These are phyloP conservation scores for Phytopythium chamaehyphon DNA, from an alignment of 352 stramenopile species.

Conservation along the genomic window DNA sequence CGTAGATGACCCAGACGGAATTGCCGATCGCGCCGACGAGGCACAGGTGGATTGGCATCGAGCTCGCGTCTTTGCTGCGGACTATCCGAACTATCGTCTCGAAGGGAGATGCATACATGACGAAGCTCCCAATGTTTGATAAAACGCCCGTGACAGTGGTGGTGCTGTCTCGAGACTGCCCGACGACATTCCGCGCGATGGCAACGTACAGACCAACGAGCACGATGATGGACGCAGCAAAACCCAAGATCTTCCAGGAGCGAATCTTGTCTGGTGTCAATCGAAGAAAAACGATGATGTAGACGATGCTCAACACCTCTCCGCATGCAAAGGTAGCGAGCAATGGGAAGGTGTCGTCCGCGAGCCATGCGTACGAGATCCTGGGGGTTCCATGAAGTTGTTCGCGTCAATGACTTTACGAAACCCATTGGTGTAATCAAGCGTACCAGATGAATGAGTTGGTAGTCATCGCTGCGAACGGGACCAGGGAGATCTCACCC, in stretches of 20 bases:
- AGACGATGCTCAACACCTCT: constrained; percentile 58
- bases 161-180: constrained; percentile 15
- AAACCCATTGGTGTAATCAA: too few species aligned
- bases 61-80: constrained; percentile 9
- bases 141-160: constrained; percentile 19
- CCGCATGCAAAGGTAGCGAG: constrained; percentile 9
- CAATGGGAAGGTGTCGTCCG: constrained; percentile 25
- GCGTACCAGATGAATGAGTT: constrained; percentile 6
- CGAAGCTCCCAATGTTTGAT: constrained; percentile 10
- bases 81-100: constrained; percentile 14
- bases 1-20: constrained; percentile 10
- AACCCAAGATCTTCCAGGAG: background rate
- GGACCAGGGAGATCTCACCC: constrained; percentile 3
- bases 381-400: constrained; percentile 1
- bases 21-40: constrained; percentile 9
- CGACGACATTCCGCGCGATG: constrained; percentile 12
- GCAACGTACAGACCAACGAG: constrained; percentile 15
- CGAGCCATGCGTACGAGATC: constrained; percentile 22
- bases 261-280: background rate
- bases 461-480: constrained; percentile 3
- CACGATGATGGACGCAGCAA: background rate
- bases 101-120: constrained; percentile 14
- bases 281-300: constrained; percentile 12
- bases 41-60: constrained; percentile 10
- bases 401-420: too few species aligned